phyloP scores from a whole-genome alignment of 441 rosid species.

The Jatropha multifida region DNA sequence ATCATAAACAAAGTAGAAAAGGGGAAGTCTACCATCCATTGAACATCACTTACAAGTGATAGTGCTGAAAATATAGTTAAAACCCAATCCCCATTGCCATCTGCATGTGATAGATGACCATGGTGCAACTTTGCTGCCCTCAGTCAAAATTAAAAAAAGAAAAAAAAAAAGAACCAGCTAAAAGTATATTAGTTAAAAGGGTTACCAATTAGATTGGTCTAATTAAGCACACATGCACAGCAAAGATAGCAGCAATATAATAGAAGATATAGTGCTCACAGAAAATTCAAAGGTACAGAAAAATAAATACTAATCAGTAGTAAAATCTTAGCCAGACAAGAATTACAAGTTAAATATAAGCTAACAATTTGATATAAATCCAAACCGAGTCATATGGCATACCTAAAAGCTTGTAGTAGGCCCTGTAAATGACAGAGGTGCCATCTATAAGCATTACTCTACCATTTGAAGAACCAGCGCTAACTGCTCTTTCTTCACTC shows the following conservation, averaged over 20 bases:
- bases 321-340: not conserved
- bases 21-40: conserved; percentile 8
- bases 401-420: conserved; percentile 97
- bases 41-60: conserved; percentile 69
- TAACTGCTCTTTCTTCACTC: conserved; percentile 35
- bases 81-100: conserved; percentile 99
- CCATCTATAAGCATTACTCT: conserved; percentile 98
- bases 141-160: conserved; percentile 15
- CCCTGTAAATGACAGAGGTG: conserved; percentile 88
- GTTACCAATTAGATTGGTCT: too few relatives aligned
- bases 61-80: conserved; percentile 85
- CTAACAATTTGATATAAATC: conserved; percentile 8
- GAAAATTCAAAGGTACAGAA: not conserved
- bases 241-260: not conserved
- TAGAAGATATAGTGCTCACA: not conserved
- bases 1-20: not conserved
- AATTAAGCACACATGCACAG: not conserved
- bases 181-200: not conserved
- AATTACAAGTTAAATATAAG: not conserved
- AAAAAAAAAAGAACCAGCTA: not conserved
- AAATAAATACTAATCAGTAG: not conserved
- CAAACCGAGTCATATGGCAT: conserved; percentile 11
- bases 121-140: conserved; percentile 86
- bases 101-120: conserved; percentile 87
- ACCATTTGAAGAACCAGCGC: conserved; percentile 44